Evolutionary conservation across 306 rosid species (phyloP).

Genomic region (Spatholobus suberectus): DNA sequence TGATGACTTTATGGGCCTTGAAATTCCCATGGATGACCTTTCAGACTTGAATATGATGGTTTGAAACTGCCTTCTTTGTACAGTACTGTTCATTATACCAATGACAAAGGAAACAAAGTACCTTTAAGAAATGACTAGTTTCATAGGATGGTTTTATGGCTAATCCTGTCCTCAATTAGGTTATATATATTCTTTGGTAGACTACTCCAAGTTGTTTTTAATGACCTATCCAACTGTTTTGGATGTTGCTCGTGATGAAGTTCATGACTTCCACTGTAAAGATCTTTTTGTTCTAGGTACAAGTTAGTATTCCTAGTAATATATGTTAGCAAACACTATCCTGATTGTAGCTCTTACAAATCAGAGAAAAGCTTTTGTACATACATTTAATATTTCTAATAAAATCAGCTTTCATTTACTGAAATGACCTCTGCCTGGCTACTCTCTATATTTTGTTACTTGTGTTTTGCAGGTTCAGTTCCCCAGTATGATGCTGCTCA

Average conservation of each 20-base stretch:
- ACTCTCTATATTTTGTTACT: slow-evolving; percentile 22
- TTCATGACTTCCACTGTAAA: slow-evolving; percentile 75
- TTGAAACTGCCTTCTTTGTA: slow-evolving; percentile 83
- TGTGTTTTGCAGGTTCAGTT: slow-evolving; percentile 37
- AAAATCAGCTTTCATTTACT: slow-evolving; percentile 65
- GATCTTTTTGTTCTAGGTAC: slow-evolving; percentile 77
- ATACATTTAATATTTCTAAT: slow-evolving; percentile 78
- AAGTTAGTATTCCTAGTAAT: slow-evolving; percentile 70
- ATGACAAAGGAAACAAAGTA: slow-evolving; percentile 75
- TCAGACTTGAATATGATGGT: slow-evolving; percentile 96
- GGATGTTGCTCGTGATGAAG: slow-evolving; percentile 66
- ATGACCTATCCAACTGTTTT: slow-evolving; percentile 70
- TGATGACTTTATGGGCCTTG: slow-evolving; percentile 91
- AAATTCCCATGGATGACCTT: slow-evolving; percentile 98
- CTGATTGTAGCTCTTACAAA: slow-evolving; percentile 75
- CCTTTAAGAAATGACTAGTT: slow-evolving; percentile 65
- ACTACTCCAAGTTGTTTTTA: slow-evolving; percentile 66
- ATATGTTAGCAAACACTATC: slow-evolving; percentile 71
- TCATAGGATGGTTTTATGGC: slow-evolving; percentile 61
- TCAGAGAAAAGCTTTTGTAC: slow-evolving; percentile 80
- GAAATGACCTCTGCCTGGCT: slow-evolving; percentile 14
- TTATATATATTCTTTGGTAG: slow-evolving; percentile 88
- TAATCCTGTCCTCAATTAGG: slow-evolving; percentile 65
- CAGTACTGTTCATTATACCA: slow-evolving; percentile 79
- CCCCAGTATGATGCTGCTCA: slow-evolving; percentile 35